phyloP scores from a whole-genome alignment of 176 grass and related monocot species.

The Hordeum vulgare region DNA sequence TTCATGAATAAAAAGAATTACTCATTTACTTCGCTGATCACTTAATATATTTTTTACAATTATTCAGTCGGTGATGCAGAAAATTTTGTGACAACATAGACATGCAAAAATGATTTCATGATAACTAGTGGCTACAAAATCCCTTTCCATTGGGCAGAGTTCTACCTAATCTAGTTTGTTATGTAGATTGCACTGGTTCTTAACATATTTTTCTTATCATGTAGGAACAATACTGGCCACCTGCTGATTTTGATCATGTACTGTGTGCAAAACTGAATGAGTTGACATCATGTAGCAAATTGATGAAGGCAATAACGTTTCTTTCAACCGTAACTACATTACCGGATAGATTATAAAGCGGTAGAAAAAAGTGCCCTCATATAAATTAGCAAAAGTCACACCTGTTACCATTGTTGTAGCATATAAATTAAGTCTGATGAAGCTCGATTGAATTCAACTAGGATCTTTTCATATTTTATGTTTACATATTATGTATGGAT shows the following conservation, averaged over 20 bases:
- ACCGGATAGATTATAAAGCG: background rate
- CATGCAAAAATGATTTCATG: background rate
- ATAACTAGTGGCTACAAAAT: background rate
- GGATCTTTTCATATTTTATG: background rate
- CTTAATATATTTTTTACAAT: background rate
- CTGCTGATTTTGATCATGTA: no score
- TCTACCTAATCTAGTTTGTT: constrained; percentile 1
- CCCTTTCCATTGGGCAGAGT: background rate
- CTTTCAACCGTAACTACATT: background rate
- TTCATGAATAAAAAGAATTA: background rate
- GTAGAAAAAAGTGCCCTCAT: background rate
- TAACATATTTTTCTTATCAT: constrained; percentile 24
- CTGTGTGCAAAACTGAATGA: constrained; percentile 66
- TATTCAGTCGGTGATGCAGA: background rate
- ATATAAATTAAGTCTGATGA: no score
- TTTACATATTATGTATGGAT: background rate
- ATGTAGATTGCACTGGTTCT: constrained; percentile 7
- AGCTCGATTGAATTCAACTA: background rate
- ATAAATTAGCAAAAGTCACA: background rate
- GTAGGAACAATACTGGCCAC: constrained; percentile 80
- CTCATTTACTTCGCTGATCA: no score
- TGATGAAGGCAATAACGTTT: constrained; percentile 51
- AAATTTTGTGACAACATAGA: background rate
- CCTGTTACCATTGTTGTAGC: background rate
- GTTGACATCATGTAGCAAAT: constrained; percentile 54